These are phyloP conservation scores for Naganishia sp. DNA, from an alignment of 1,284 basidiomycete species.

Conservation along the genomic window DNA sequence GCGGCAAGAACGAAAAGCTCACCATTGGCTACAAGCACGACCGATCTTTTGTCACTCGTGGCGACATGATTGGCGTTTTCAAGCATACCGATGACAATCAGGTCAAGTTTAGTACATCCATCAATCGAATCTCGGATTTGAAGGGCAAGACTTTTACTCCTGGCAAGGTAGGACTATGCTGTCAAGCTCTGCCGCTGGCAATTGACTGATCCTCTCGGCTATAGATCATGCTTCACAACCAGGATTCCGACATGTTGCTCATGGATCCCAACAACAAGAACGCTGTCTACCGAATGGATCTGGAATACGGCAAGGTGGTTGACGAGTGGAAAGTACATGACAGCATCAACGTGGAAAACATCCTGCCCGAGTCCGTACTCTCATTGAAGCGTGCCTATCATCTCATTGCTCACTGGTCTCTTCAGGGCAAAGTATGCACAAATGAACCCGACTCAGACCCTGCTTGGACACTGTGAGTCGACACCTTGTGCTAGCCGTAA, in stretches of 20 bases:
- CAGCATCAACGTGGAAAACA: conserved; percentile 78
- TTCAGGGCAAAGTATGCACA: conserved; percentile 82
- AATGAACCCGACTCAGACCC: conserved; percentile 86
- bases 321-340: conserved; percentile 99
- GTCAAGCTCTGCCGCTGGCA: neutral
- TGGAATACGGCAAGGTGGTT: conserved; percentile 93
- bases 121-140: conserved; percentile 77
- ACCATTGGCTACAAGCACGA: conserved; percentile 96
- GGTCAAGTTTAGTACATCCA: conserved; percentile 85
- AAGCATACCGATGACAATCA: conserved; percentile 74
- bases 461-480: conserved; percentile 67
- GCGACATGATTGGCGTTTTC: conserved; percentile 97
- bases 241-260: conserved; percentile 93
- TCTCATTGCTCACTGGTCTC: no score
- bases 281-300: conserved; percentile 87
- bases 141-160: conserved; percentile 85
- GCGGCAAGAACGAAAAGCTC: conserved; percentile 81
- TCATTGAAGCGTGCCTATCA: no score
- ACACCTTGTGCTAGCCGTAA: neutral
- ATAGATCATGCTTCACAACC: conserved; percentile 97
- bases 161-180: conserved; percentile 64
- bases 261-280: conserved; percentile 83
- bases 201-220: neutral
- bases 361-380: conserved; percentile 71
- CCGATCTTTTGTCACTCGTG: conserved; percentile 91